Conservation (phyloP, 768 basidiomycete genomes). For the Paxillus involutus region DNA sequence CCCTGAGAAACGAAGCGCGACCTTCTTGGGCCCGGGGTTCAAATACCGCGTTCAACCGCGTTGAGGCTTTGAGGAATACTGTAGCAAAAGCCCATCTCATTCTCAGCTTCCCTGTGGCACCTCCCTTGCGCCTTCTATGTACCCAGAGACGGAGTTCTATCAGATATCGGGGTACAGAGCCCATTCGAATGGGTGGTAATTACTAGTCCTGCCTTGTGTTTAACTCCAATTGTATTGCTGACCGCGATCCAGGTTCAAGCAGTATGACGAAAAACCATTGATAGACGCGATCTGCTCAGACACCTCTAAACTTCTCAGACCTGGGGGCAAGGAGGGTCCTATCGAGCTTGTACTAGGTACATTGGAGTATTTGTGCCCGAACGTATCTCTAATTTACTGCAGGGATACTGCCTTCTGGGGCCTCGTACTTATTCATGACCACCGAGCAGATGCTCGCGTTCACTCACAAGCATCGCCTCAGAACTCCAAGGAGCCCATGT, state of each 20-base stretch:
- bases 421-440: conserved; percentile 46
- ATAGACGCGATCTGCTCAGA: conserved; percentile 27
- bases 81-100: too few relatives aligned
- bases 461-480: conserved; percentile 16
- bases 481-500: conserved; percentile 12
- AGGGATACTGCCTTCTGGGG: conserved; percentile 46
- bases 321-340: conserved; percentile 22
- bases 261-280: conserved; percentile 36
- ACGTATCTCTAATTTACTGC: not conserved
- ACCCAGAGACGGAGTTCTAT: conserved; percentile 21
- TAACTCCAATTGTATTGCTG: not conserved
- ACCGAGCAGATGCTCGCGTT: conserved; percentile 29
- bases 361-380: not conserved
- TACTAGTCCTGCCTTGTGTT: not conserved
- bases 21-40: not conserved
- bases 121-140: not conserved
- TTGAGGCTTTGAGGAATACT: too few relatives aligned
- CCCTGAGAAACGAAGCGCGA: not conserved
- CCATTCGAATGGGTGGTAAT: conserved; percentile 29
- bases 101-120: too few relatives aligned
- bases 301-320: conserved; percentile 31
- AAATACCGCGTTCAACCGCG: not conserved
- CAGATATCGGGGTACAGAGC: conserved; percentile 27
- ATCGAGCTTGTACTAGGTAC: conserved; percentile 48
- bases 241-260: conserved; percentile 23